Evolutionary conservation across 2,329 filamentous ascomycete species (phyloP).

Genomic region (Alternaria angustiovoidea): DNA sequence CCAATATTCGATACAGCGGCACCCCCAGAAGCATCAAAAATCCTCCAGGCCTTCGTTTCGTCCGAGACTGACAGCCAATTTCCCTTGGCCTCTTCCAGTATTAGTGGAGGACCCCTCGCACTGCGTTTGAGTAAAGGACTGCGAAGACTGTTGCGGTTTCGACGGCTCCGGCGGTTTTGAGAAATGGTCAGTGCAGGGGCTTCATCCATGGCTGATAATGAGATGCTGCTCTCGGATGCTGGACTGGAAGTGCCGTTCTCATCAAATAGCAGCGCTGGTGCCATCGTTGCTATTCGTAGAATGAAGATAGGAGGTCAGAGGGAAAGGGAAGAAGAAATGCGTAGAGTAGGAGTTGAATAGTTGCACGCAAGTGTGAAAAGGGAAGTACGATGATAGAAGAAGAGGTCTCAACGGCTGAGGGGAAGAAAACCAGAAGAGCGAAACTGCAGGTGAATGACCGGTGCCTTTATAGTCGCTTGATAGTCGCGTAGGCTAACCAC

Average conservation of each 20-base stretch:
- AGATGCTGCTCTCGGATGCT: not conserved
- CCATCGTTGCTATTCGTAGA: constrained; percentile 7
- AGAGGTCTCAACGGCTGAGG: not conserved
- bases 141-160: not conserved
- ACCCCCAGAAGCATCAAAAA: constrained; percentile 78
- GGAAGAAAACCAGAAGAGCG: not conserved
- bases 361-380: not conserved
- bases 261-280: constrained; percentile 12
- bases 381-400: not conserved
- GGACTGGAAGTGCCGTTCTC: constrained; percentile 2
- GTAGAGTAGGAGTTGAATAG: not conserved
- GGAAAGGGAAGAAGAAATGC: not conserved
- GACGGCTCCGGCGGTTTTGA: not conserved
- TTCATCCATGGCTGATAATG: not conserved
- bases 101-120: constrained; percentile 56
- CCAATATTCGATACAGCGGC: constrained; percentile 77
- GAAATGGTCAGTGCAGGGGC: not conserved
- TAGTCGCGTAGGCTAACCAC: constrained; percentile 17
- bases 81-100: constrained; percentile 59
- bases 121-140: constrained; percentile 60
- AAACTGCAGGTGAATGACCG: not conserved
- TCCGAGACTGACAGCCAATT: constrained; percentile 59
- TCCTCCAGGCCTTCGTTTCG: constrained; percentile 56
- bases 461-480: constrained; percentile 25
- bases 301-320: not conserved